Evolutionary conservation across 2,329 filamentous ascomycete genomes (phyloP), one percentile per base, ranked within the genome.

Genomic region (Epichloe bromicola): DNA sequence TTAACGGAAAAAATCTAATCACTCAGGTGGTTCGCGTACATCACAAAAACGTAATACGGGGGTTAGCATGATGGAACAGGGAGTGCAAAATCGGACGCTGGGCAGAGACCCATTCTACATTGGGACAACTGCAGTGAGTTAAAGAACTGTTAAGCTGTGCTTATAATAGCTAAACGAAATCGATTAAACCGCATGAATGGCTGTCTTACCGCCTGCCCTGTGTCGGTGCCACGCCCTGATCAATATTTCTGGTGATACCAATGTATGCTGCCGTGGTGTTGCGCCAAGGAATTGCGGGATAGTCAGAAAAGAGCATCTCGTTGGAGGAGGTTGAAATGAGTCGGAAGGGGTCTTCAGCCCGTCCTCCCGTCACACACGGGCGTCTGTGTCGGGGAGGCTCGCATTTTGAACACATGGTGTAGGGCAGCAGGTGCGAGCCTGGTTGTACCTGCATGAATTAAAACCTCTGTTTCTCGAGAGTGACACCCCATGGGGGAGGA

Each of bases 361-460:
- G 48, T 45, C 38, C 30, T 15, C 17, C 26, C 12, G 48, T 50
- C 36, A 30, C 40, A 50, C 41, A 44, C n/a, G 40, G 34, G 41
- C 39, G 41, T 26, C 19, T 50, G 41, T 44, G 48, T 50, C 48
- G 34, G 48, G 48, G 44, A 39, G 34, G 30, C 20, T 14, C 44
- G 48, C 33, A 44, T 45, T 20, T 34, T 8, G 38, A 23, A 46
- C 33, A 50, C 10, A 45, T 37, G 40, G 41, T 39, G 7, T 33
- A 50, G 48, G 11, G 10, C 33, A 12, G 39, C 19, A 38, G 40
- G 40, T 49, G 23, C 30, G 30, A 44, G 19, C 48, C 30, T 14
- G 15, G n/a, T 44, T 42, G 48, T 50, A 50, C 48, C 48, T 50
- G 41, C 48, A 49, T 49, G 38, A 12, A 26, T 8, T 41, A n/a